These are phyloP conservation scores for Phytophthora pisi DNA, from an alignment of 352 stramenopile species.

Conservation along the genomic window DNA sequence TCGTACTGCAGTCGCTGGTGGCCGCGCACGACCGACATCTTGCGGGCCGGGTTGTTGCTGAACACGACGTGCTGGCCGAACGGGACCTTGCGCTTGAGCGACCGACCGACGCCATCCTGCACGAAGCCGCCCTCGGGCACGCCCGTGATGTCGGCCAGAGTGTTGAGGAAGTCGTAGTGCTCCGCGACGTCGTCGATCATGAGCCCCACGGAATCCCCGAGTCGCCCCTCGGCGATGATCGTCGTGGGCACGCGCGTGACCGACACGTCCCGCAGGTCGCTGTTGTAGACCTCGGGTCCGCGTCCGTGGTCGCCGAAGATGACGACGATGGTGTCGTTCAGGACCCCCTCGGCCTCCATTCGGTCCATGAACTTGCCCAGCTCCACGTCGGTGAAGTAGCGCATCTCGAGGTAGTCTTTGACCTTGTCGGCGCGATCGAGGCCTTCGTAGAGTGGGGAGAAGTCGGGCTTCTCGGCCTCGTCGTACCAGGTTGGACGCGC, in stretches of 20 bases:
- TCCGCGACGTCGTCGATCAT: slow-evolving; percentile 18
- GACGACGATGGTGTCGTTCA: slow-evolving; percentile 14
- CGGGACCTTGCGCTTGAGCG: slow-evolving; percentile 14
- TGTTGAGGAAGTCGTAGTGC: slow-evolving; percentile 27
- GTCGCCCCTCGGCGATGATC: slow-evolving; percentile 17
- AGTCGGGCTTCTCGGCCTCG: slow-evolving; percentile 35
- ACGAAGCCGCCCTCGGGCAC: slow-evolving; percentile 6
- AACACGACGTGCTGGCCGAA: slow-evolving; percentile 5
- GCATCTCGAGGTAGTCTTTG: slow-evolving; percentile 11
- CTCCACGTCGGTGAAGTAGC: slow-evolving; percentile 12
- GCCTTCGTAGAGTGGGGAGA: slow-evolving; percentile 31
- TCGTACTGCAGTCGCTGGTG: slow-evolving; percentile 18
- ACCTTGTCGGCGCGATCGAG: not conserved
- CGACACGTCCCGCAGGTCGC: slow-evolving; percentile 5
- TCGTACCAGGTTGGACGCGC: slow-evolving; percentile 41
- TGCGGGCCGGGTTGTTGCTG: slow-evolving; percentile 14
- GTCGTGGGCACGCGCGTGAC: slow-evolving; percentile 8
- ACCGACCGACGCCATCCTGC: slow-evolving; percentile 16
- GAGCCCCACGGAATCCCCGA: slow-evolving; percentile 5
- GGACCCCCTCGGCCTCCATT: slow-evolving; percentile 11
- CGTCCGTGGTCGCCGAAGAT: slow-evolving; percentile 7
- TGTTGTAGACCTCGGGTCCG: not conserved
- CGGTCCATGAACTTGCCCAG: slow-evolving; percentile 15
- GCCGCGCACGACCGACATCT: slow-evolving; percentile 21
- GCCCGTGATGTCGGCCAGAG: slow-evolving; percentile 17